Evolutionary conservation across 805 yeast species (phyloP).

Genomic region (Lipomyces spencermartinsiae): DNA sequence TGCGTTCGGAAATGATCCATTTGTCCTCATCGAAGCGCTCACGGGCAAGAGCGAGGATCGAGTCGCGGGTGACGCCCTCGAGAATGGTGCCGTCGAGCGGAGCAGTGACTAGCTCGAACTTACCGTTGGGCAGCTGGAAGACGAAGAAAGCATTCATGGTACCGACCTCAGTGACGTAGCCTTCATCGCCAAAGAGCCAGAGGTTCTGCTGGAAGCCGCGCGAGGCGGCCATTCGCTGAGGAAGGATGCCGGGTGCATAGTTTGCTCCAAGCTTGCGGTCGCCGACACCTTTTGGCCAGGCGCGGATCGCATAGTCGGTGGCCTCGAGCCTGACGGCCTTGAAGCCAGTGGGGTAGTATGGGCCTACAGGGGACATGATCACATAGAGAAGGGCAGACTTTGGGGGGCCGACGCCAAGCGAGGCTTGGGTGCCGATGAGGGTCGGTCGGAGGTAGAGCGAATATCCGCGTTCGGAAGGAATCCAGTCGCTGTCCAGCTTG

Average conservation of each 20-base stretch:
- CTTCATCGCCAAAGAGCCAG: conserved; percentile 94
- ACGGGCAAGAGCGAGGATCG: conserved; percentile 77
- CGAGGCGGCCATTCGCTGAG: conserved; percentile 86
- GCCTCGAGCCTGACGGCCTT: conserved; percentile 95
- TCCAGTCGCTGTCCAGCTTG: conserved; percentile 73
- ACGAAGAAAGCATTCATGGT: conserved; percentile 95
- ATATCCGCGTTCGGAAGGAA: conserved; percentile 87
- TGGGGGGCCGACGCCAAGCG: conserved; percentile 87
- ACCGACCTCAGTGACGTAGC: conserved; percentile 91
- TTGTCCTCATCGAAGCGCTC: conserved; percentile 73
- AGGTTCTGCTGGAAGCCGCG: conserved; percentile 95
- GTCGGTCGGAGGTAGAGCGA: conserved; percentile 94
- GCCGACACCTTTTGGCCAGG: conserved; percentile 99
- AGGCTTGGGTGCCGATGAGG: conserved; percentile 88
- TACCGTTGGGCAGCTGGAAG: conserved; percentile 66
- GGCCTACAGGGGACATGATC: conserved; percentile 96
- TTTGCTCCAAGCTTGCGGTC: conserved; percentile 96
- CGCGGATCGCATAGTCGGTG: conserved; percentile 94
- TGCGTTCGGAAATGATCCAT: conserved; percentile 86
- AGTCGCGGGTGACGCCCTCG: conserved; percentile 96
- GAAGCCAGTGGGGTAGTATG: conserved; percentile 93
- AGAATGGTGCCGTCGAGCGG: conserved; percentile 97
- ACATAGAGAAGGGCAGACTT: conserved; percentile 80
- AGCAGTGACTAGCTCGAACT: conserved; percentile 91
- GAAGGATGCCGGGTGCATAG: conserved; percentile 93